Base-by-base conservation (phyloP, 208 protist genomes). In the Angomonas desouzai region DNA sequence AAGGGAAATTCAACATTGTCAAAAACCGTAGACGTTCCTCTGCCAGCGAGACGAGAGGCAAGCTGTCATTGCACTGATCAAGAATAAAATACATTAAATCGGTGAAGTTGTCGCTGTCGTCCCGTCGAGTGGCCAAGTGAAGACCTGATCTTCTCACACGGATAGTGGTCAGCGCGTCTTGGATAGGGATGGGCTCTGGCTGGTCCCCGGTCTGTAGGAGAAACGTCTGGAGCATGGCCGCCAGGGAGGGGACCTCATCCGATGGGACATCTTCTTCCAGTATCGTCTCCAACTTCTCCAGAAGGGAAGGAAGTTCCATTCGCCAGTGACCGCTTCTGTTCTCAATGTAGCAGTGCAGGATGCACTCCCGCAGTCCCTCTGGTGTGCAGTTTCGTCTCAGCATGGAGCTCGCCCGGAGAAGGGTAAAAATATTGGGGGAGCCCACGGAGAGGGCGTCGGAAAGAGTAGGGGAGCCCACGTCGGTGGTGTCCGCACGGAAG, bases 401-500 rank as follows among this genome's bases (percentile, higher is more conserved):
- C 74, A 93, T 89, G 7, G 38, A 48, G 48, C 76, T 76, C 1
- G 83, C 81, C 22, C 82, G 77, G 28, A 92, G 62, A 27, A 96
- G 48, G 28, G 90, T 96, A 74, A 92, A 96, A 4, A 84, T 77
- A 60, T 91, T 96, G 27, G 90, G 90, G 51, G 87, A 77, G 10
- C 87, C 87, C 20, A 80, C 72, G 23, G 85, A 70, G 20, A 92
- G 69, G 16, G 85, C 84, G 62, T 96, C 90, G 36, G 76, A 76
- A 28, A 92, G 66, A 49, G 67, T 36, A 23, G 74, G 62, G 2
- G 86, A 89, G 3, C 77, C 62, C 0, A 81, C 47, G 18, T 62
- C 40, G 13, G 62, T 61, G 40, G 83, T 76, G 78, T 96, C 79
- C 4, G 87, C 89, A 66, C 66, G 68, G 60, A 96, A 96, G 28